A percentile compares a stretch with the other conserved stretches of the same genome.
These are phyloP conservation scores for Lichtheimia ornata DNA, from an alignment of 371 early-diverging fungal species.

Conservation along the genomic window DNA sequence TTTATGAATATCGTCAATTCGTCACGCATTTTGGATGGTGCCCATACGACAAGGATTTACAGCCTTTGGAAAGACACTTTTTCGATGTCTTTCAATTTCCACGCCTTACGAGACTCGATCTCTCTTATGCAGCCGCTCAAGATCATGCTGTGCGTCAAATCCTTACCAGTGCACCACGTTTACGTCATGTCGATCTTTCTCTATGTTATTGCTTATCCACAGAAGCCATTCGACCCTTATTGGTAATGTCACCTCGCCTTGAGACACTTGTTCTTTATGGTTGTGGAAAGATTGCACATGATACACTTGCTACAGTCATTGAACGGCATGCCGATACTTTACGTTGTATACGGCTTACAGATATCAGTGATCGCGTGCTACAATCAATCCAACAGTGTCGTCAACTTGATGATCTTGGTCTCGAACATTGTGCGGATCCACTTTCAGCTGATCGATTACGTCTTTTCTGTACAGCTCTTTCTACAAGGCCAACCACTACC, in stretches of 20 bases:
- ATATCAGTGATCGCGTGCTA: conserved; percentile 37
- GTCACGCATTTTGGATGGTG: conserved; percentile 33
- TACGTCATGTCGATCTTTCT: conserved; percentile 38
- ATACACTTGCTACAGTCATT: conserved; percentile 32
- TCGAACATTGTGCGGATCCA: conserved; percentile 40
- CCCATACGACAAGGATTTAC: conserved; percentile 19
- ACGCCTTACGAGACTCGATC: conserved; percentile 32
- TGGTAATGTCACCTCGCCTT: conserved; percentile 25
- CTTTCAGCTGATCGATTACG: conserved; percentile 25
- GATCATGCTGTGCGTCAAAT: conserved; percentile 35
- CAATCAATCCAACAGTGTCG: conserved; percentile 30
- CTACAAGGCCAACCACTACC: not conserved
- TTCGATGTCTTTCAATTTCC: conserved; percentile 34
- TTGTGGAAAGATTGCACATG: conserved; percentile 36
- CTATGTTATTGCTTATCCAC: conserved; percentile 48
- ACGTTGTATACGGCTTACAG: conserved; percentile 34
- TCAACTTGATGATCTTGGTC: conserved; percentile 30
- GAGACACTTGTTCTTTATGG: conserved; percentile 40
- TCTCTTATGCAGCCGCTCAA: conserved; percentile 47
- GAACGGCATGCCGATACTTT: conserved; percentile 29
- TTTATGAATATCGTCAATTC: conserved; percentile 25
- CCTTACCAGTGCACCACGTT: conserved; percentile 22
- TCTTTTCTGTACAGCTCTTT: conserved; percentile 17
- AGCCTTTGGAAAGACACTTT: conserved; percentile 11
- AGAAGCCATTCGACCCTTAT: conserved; percentile 36